Percentiles rank a stretch among this genome's conserved stretches.
These are phyloP conservation scores for Starmerella gropengiesseri DNA, from an alignment of 805 yeast genomes.

Conservation along the genomic window DNA sequence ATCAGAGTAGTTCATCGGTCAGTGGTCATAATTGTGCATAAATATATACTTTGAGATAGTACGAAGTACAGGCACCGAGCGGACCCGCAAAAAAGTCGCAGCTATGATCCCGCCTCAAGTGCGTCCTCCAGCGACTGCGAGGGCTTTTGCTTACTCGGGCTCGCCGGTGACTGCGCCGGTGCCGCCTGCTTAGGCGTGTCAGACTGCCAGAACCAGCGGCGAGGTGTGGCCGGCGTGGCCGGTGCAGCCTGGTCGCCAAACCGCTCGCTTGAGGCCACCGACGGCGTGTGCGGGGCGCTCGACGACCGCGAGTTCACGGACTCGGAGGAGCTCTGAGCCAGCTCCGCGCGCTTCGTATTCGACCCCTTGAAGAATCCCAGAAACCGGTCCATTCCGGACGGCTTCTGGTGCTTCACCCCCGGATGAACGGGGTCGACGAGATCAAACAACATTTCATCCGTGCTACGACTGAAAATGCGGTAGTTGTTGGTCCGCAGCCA, in stretches of 20 bases:
- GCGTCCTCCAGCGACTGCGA: too few relatives aligned
- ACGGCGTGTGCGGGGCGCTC: slow-evolving; percentile 7
- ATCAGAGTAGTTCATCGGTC: too few relatives aligned
- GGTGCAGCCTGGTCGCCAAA: slow-evolving; percentile 1
- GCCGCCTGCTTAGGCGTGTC: too few relatives aligned
- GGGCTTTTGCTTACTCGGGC: background rate
- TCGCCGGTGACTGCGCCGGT: too few relatives aligned
- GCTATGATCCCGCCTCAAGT: too few relatives aligned
- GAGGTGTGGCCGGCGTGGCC: slow-evolving; percentile 4
- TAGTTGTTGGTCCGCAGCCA: slow-evolving; percentile 52
- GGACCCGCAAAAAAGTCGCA: too few relatives aligned
- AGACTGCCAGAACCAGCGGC: slow-evolving; percentile 9
- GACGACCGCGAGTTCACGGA: slow-evolving; percentile 1
- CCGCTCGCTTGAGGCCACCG: background rate
- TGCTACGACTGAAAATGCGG: slow-evolving; percentile 41
- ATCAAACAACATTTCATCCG: slow-evolving; percentile 34
- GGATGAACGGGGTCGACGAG: slow-evolving; percentile 16
- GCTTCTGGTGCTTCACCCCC: slow-evolving; percentile 14
- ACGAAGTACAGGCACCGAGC: too few relatives aligned
- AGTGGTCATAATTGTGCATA: too few relatives aligned
- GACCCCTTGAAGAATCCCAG: slow-evolving; percentile 14
- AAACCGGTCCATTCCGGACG: slow-evolving; percentile 17
- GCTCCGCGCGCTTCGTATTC: background rate
- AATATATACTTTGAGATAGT: too few relatives aligned
- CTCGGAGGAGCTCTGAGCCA: background rate